Base-by-base conservation (phyloP, 768 basidiomycete species). In the Phallus indusiatus region DNA sequence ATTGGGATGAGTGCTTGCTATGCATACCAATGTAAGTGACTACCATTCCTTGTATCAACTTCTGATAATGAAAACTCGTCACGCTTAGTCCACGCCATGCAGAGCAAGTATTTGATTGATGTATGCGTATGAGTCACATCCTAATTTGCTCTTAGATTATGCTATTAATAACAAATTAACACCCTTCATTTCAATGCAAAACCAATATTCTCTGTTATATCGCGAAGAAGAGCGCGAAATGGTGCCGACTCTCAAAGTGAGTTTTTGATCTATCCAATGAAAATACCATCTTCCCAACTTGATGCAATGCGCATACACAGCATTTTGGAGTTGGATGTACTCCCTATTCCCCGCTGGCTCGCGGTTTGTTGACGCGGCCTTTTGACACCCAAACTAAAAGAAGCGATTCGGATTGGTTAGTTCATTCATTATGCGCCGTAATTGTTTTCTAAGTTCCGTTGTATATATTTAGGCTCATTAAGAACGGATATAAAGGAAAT, bases 261-360 rank as follows among this genome's bases (percentile, higher is more conserved):
- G 34, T 20, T 2, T 8, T 28, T 20, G 34, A n/a, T 36, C 17
- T 2, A 28, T 14, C 18, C 18, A 21, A 55, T 16, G 3, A 7
- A 47, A 56, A 6, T 54, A 9, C 18, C n/a, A 35, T 9, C 36
- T 35, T 28, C 36, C 34, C 36, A 20, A 22, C 12, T 42, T 34
- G 24, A 47, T 14, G 20, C 49, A 18, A 54, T 55, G 11, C 18
- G 18, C 10, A 61, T 42, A 24, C 17, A 24, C 22, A 50, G 33
- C 47, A 56, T 51, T 46, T 60, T 24, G 66, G 65, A 8, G 54
- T 67, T 21, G 62, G 63, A 34, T 34, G 57, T 3, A 61, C 66
- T 28, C 64, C 66, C 7, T 67, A 64, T 64, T 63, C 63, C n/a
- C 66, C 66, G 1, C 35, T 67, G 10, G 62, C 62, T 37, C 59